These are phyloP conservation scores for Sphaerostilbella broomeana DNA, from an alignment of 2,329 filamentous ascomycete species.

Conservation along the genomic window DNA sequence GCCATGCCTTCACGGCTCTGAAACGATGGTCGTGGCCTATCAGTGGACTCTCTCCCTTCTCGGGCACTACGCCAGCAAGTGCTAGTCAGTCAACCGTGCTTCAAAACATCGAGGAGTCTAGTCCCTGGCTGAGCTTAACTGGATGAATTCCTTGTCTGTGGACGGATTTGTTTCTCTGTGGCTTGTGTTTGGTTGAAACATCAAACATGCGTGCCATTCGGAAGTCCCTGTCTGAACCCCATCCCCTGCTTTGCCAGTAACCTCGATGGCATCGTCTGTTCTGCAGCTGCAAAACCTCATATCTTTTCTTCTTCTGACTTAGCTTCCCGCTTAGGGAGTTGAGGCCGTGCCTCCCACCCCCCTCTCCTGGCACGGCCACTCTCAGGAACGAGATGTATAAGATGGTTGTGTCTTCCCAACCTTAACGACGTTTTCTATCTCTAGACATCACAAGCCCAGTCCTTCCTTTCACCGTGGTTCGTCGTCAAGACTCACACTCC, in stretches of 20 bases:
- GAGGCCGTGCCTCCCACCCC: background rate
- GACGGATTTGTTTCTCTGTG: constrained; percentile 1
- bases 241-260: constrained; percentile 14
- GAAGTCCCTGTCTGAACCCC: constrained; percentile 5
- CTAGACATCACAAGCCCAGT: constrained; percentile 14
- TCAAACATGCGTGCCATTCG: constrained; percentile 13
- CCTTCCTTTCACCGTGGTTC: constrained; percentile 17
- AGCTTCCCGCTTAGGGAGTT: constrained; percentile 6
- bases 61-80: constrained; percentile 3
- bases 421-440: constrained; percentile 4
- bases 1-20: constrained; percentile 11
- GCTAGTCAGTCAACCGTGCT: constrained; percentile 12
- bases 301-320: constrained; percentile 10
- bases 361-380: too few species aligned
- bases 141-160: constrained; percentile 7
- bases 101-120: constrained; percentile 13
- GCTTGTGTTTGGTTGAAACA: constrained; percentile 8
- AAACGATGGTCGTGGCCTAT: constrained; percentile 15
- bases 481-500: constrained; percentile 28
- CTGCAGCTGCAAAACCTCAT: constrained; percentile 11
- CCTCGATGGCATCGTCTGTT: constrained; percentile 9
- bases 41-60: constrained; percentile 13
- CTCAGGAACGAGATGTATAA: constrained; percentile 10
- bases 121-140: constrained; percentile 11
- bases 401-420: constrained; percentile 11